A percentile compares a stretch with the other conserved stretches of the same genome.
Conservation (phyloP, 1,284 basidiomycete genomes). For the Cryptococcus sp. region DNA sequence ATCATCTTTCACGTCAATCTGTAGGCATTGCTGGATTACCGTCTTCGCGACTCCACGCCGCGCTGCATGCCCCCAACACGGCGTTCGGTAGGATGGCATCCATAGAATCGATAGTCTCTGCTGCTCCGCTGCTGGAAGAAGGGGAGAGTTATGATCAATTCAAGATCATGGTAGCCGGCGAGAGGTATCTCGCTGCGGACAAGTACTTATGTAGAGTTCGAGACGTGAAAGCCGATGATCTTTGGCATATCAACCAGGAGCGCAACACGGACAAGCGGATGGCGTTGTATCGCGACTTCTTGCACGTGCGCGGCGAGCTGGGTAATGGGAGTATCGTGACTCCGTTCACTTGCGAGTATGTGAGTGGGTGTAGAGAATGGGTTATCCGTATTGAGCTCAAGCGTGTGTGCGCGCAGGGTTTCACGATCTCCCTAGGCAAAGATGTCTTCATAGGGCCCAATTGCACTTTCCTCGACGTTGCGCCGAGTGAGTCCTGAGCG, state of each 20-base stretch:
- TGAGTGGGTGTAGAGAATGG: conserved; percentile 21
- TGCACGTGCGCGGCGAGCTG: conserved; percentile 9
- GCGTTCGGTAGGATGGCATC: too few relatives aligned
- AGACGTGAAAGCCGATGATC: conserved; percentile 15
- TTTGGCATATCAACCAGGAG: conserved; percentile 30
- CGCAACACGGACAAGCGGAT: conserved; percentile 24
- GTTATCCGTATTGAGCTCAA: not conserved
- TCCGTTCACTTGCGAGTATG: conserved; percentile 47
- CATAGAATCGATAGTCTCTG: too few relatives aligned
- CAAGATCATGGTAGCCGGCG: conserved; percentile 33
- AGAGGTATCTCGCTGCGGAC: conserved; percentile 37
- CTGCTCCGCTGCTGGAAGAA: not conserved
- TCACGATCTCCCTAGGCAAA: conserved; percentile 44
- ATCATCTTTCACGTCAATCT: too few relatives aligned
- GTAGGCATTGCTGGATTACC: too few relatives aligned
- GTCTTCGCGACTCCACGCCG: too few relatives aligned
- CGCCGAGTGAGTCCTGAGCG: conserved; percentile 31
- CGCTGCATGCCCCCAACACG: too few relatives aligned
- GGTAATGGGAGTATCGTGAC: conserved; percentile 14
- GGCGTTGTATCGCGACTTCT: conserved; percentile 24
- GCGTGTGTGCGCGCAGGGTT: conserved; percentile 29
- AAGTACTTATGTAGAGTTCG: conserved; percentile 33
- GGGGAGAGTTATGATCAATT: conserved; percentile 20
- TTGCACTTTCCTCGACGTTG: conserved; percentile 46
- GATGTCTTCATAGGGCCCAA: conserved; percentile 45